Percentiles rank a stretch among this genome's conserved stretches.
Evolutionary conservation across 2,329 filamentous ascomycete genomes (phyloP).

Genomic region (Dactylellina drechsleri): DNA sequence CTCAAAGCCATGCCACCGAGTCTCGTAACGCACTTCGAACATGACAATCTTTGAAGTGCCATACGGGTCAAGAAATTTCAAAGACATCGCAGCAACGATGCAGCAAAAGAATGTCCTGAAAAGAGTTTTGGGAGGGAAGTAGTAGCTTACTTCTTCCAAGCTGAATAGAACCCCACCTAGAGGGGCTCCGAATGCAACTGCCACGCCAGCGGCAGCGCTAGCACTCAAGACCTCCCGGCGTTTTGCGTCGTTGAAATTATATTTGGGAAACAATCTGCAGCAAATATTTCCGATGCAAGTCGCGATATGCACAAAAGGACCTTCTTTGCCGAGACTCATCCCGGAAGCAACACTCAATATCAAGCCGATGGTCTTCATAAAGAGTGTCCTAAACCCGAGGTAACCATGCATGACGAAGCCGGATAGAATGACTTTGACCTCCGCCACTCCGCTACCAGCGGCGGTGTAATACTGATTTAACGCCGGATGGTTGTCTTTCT

Average conservation of each 20-base stretch:
- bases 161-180: slow-evolving; percentile 91
- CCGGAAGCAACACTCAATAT: slow-evolving; percentile 92
- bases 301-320: slow-evolving; percentile 95
- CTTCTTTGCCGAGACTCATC: slow-evolving; percentile 91
- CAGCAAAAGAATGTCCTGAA: slow-evolving; percentile 99
- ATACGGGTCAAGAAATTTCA: slow-evolving; percentile 96
- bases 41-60: slow-evolving; percentile 96
- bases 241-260: slow-evolving; percentile 91
- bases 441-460: slow-evolving; percentile 93
- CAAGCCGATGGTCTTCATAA: slow-evolving; percentile 84
- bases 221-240: slow-evolving; percentile 92
- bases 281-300: slow-evolving; percentile 95
- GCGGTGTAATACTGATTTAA: slow-evolving; percentile 80
- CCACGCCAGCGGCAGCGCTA: slow-evolving; percentile 88
- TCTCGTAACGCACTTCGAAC: slow-evolving; percentile 89
- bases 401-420: slow-evolving; percentile 98
- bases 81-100: slow-evolving; percentile 85
- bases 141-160: slow-evolving; percentile 92
- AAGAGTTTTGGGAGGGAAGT: slow-evolving; percentile 95
- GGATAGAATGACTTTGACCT: slow-evolving; percentile 97
- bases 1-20: slow-evolving; percentile 95
- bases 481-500: slow-evolving; percentile 23
- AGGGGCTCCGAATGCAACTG: slow-evolving; percentile 92
- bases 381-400: slow-evolving; percentile 83
- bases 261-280: slow-evolving; percentile 92